Percentiles rank a stretch among this genome's conserved stretches.
These are phyloP conservation scores for Immersiella caudata DNA, from an alignment of 495 filamentous ascomycete genomes.

Conservation along the genomic window DNA sequence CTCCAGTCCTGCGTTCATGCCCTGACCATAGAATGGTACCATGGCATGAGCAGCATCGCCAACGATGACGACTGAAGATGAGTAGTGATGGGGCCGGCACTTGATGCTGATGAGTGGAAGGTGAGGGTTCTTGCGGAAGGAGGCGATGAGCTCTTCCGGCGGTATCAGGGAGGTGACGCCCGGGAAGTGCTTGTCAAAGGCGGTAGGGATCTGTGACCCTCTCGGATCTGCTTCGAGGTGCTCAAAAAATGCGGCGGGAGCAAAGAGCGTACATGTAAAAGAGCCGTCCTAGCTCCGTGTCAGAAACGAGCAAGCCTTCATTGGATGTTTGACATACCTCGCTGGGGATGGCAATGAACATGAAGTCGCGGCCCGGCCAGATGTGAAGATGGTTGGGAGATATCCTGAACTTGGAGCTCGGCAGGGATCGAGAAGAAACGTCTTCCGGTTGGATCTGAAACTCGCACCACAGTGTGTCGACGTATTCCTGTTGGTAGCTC, in stretches of 20 bases:
- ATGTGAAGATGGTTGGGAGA: slow-evolving; percentile 95
- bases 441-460: slow-evolving; percentile 68
- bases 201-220: slow-evolving; percentile 56
- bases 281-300: slow-evolving; percentile 65
- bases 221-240: slow-evolving; percentile 58
- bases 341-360: slow-evolving; percentile 97
- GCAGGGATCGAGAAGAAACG: slow-evolving; percentile 34
- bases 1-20: slow-evolving; percentile 86
- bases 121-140: slow-evolving; percentile 80
- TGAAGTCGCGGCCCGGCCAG: slow-evolving; percentile 88
- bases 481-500: slow-evolving; percentile 92
- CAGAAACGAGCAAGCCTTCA: slow-evolving; percentile 8
- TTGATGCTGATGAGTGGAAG: slow-evolving; percentile 92
- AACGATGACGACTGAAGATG: slow-evolving; percentile 75
- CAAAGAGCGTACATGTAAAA: slow-evolving; percentile 95
- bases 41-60: slow-evolving; percentile 97
- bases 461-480: slow-evolving; percentile 97
- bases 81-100: slow-evolving; percentile 83
- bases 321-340: slow-evolving; percentile 44
- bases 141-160: slow-evolving; percentile 63
- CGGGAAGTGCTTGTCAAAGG: slow-evolving; percentile 79
- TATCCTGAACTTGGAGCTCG: slow-evolving; percentile 67
- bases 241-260: slow-evolving; percentile 63
- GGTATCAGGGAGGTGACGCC: slow-evolving; percentile 85
- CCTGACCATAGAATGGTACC: slow-evolving; percentile 92